Base-by-base conservation (phyloP, 805 yeast species). In the Candida easanensis region DNA sequence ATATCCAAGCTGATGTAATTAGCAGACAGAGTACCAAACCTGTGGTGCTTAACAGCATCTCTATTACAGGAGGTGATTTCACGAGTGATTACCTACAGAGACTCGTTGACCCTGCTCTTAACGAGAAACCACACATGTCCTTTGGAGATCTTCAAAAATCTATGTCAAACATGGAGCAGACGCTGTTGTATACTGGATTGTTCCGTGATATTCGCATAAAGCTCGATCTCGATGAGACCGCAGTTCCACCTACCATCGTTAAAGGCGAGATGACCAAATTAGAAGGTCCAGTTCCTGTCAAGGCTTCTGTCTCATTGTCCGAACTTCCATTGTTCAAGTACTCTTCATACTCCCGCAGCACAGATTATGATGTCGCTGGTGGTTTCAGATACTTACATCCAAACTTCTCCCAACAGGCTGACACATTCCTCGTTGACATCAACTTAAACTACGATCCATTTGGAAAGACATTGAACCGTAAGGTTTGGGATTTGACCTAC, bases 381-480 rank as follows among this genome's bases (percentile, higher is more conserved):
- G 63, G 62, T 16, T 43, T 65, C 20, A 59, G 62, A 36, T 69
- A 66, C 47, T 50, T 63, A 3, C 68, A 73, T 48, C 64, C 66
- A 48, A 82, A 82, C 56, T 61, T 71, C 5, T 67, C 79, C 36
- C 85, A 85, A 10, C 76, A 77, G 30, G 84, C 84, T 0, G 84
- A 80, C 54, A 61, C 67, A 2, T 57, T 80, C 21, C 60, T 71
- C 13, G 49, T 75, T 2, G 74, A 75, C 39, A 62, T 71, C 49
- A 76, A 73, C 58, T 60, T 63, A 57, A 74, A 65, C 64, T 79
- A 55, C 67, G 71, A 74, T 37, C 70, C 71, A 44, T 78, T 71
- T 39, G 61, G 66, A 40, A 74, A 64, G 57, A 66, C 49, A 63
- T 68, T 64, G 46, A 68, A 64, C 59, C 67, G 65, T 51, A 79